These are phyloP conservation scores for Hericium erinaceus DNA, from an alignment of 768 basidiomycete genomes.

Conservation along the genomic window DNA sequence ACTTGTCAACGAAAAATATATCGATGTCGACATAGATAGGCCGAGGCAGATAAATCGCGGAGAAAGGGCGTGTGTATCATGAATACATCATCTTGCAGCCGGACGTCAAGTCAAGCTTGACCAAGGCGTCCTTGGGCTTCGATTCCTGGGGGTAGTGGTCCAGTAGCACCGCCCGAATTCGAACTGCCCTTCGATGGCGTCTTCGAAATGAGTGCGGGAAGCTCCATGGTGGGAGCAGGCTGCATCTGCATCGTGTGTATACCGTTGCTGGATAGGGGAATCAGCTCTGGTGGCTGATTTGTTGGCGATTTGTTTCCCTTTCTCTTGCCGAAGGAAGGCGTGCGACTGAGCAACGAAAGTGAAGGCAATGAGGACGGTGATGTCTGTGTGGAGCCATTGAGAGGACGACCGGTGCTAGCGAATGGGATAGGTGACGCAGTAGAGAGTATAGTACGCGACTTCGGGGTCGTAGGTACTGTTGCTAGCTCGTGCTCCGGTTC, in stretches of 20 bases:
- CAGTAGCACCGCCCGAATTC: not conserved
- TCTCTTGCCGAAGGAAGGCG: not conserved
- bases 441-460: not conserved
- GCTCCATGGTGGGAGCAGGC: constrained; percentile 10
- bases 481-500: constrained; percentile 11
- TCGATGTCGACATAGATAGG: not conserved
- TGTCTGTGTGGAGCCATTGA: not conserved
- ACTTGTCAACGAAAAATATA: not conserved
- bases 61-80: too few species aligned
- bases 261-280: constrained; percentile 8
- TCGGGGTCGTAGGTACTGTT: constrained; percentile 6
- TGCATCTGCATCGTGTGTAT: constrained; percentile 15
- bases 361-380: not conserved
- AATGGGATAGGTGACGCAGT: not conserved
- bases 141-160: too few species aligned
- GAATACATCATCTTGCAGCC: too few species aligned
- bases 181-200: constrained; percentile 1
- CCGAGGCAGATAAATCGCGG: too few species aligned
- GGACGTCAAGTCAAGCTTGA: not conserved
- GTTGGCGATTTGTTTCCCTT: not conserved
- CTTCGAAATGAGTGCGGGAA: constrained; percentile 7
- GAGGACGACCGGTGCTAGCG: not conserved
- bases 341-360: not conserved
- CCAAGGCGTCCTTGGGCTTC: not conserved
- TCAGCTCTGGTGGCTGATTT: constrained; percentile 4